These are phyloP conservation scores for Argentina anserina DNA, from an alignment of 306 rosid genomes.

Conservation along the genomic window DNA sequence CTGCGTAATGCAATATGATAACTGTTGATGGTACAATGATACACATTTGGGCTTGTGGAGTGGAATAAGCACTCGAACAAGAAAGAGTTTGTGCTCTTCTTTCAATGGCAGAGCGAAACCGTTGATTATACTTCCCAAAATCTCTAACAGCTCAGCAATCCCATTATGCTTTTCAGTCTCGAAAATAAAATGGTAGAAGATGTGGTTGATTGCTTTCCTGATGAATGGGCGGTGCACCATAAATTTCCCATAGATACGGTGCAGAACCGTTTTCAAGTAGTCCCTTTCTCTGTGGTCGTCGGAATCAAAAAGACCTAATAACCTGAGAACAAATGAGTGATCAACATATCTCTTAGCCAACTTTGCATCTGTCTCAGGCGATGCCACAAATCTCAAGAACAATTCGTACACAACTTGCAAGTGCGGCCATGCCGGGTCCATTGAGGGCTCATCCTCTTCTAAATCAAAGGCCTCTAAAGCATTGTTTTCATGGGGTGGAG, in stretches of 20 bases:
- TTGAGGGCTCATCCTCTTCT: constrained; percentile 93
- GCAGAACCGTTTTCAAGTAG: constrained; percentile 91
- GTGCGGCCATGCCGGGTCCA: constrained; percentile 98
- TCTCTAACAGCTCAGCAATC: constrained; percentile 86
- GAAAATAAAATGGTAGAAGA: constrained; percentile 82
- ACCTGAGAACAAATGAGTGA: constrained; percentile 84
- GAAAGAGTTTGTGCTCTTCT: constrained; percentile 97
- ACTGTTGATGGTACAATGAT: constrained; percentile 89
- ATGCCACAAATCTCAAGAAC: constrained; percentile 84
- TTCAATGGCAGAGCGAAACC: constrained; percentile 95
- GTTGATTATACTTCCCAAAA: constrained; percentile 94
- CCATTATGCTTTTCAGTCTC: constrained; percentile 99
- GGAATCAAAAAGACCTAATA: constrained; percentile 92
- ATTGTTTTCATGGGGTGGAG: constrained; percentile 77
- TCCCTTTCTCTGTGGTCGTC: constrained; percentile 98
- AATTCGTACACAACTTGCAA: constrained; percentile 86
- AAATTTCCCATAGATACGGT: constrained; percentile 92
- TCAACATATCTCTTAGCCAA: constrained; percentile 89
- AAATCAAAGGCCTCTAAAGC: constrained; percentile 75
- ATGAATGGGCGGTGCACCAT: constrained; percentile 98
- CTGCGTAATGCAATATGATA: constrained; percentile 88
- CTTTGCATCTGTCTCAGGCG: constrained; percentile 94
- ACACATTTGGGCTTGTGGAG: constrained; percentile 96
- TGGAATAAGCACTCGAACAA: constrained; percentile 89
- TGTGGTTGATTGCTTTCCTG: constrained; percentile 87